Evolutionary conservation across 2,329 filamentous ascomycete species (phyloP), one percentile per base, ranked within the genome.

Genomic region (Penicillium sp.): DNA sequence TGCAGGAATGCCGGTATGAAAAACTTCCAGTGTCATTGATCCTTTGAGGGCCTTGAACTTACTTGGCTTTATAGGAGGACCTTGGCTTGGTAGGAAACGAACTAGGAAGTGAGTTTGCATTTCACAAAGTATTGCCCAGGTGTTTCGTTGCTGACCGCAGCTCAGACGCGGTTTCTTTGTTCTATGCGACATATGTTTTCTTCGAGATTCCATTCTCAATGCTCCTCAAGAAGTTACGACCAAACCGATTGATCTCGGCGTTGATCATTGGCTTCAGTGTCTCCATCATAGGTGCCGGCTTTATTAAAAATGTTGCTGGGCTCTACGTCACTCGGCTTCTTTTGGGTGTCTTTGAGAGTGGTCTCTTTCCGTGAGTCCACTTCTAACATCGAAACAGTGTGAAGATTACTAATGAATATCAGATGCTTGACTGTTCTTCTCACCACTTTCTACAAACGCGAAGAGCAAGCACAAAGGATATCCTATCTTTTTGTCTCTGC

Each of bases 101-200:
- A 71, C 54, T 71, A 75, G 42, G 59, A 61, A 45, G 67, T 70
- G 22, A 58, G 61, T 5, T 55, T 55, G 8, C 3, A 4, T 18
- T 24, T 5, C 18, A 14, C 5, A 18, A 18, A 18, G 18, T 18
- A 18, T 18, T 18, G 18, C 18, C 18, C 18, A 18, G 55, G 62
- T 45, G 66, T 74, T 71, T 4, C 21, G 31, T 10, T 9, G 10
- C 24, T 45, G 42, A 36, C 27, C n/a, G 31, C 13, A 41, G 9
- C 55, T 70, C 65, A 48, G 73, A 61, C n/a, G 75, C 70, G 5
- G 69, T 75, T 24, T 70, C 71, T 1, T 67, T 79, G 34, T 77
- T 79, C 55, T 78, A 76, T 55, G 74, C 69, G 4, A 76, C 73
- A 8, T 76, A 77, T 44, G 72, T 78, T 10, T 59, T 67, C 14